These are phyloP conservation scores for Cocos nucifera DNA, from an alignment of 176 grass and related monocot species.

Conservation along the genomic window DNA sequence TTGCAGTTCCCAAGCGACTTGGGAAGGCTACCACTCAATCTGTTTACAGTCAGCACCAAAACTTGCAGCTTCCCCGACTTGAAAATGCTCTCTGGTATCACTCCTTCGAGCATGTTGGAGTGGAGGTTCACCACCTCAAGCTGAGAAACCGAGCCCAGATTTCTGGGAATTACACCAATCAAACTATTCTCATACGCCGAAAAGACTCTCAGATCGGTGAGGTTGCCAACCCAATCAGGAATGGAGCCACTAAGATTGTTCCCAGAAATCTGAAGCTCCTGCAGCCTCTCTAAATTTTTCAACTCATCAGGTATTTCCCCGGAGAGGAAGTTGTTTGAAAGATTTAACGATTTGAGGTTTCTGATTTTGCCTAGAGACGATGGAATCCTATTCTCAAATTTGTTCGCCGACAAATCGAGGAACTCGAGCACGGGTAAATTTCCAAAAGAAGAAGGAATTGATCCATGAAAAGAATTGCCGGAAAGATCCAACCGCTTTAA, in stretches of 20 bases:
- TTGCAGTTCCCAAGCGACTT: conserved; percentile 45
- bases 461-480: conserved; percentile 45
- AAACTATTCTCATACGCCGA: conserved; percentile 85
- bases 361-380: conserved; percentile 19
- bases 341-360: conserved; percentile 52
- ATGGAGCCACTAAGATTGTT: conserved; percentile 70
- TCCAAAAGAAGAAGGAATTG: conserved; percentile 34
- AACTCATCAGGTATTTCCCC: conserved; percentile 42
- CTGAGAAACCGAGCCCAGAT: conserved; percentile 40
- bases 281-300: conserved; percentile 20
- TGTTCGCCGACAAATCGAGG: conserved; percentile 77
- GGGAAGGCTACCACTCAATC: conserved; percentile 63
- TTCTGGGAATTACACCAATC: conserved; percentile 42
- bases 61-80: conserved; percentile 46
- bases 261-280: conserved; percentile 66
- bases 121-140: conserved; percentile 83
- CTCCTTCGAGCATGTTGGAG: conserved; percentile 69
- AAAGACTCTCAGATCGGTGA: conserved; percentile 48
- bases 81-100: conserved; percentile 69
- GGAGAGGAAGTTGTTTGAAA: conserved; percentile 67
- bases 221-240: conserved; percentile 48
- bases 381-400: conserved; percentile 42
- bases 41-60: conserved; percentile 72
- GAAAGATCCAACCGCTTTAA: conserved; percentile 65
- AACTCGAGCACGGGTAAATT: conserved; percentile 35